Evolutionary conservation across 768 basidiomycete genomes (phyloP).

Genomic region (Lepiota venenata): DNA sequence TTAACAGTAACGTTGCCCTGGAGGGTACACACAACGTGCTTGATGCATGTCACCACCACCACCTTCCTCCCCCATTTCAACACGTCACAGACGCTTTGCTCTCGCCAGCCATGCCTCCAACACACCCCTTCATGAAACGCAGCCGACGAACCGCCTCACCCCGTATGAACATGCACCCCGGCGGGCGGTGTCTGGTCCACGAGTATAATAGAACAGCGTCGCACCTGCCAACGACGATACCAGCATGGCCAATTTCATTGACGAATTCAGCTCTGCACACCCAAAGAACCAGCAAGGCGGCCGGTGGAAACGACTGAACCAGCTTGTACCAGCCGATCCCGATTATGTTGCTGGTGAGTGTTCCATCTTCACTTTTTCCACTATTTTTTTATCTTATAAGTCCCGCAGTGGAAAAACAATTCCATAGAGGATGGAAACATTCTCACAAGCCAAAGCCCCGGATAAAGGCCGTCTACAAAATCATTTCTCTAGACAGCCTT

Average conservation of each 20-base stretch:
- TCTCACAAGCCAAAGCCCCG: constrained; percentile 46
- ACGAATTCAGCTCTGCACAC: constrained; percentile 42
- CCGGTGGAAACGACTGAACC: constrained; percentile 39
- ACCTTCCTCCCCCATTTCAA: no score
- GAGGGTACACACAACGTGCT: no score
- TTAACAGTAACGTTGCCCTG: no score
- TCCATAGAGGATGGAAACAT: constrained; percentile 55
- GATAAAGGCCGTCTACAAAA: constrained; percentile 47
- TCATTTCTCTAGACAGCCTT: constrained; percentile 41
- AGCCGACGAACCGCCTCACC: not conserved
- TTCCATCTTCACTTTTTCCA: not conserved
- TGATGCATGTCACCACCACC: no score
- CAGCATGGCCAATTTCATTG: constrained; percentile 25
- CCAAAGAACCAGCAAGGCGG: constrained; percentile 35
- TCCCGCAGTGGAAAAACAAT: constrained; percentile 46
- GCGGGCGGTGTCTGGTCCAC: no score
- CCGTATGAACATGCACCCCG: no score
- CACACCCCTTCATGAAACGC: no score
- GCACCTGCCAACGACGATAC: not conserved
- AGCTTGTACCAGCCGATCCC: constrained; percentile 31
- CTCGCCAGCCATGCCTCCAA: no score
- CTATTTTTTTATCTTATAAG: not conserved
- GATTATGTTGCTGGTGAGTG: constrained; percentile 39
- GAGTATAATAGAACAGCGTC: no score
- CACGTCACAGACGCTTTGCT: no score